A percentile compares a stretch with the other conserved stretches of the same genome.
These are phyloP conservation scores for Biscogniauxia mediterranea DNA, from an alignment of 2,329 filamentous ascomycete genomes.

Conservation along the genomic window DNA sequence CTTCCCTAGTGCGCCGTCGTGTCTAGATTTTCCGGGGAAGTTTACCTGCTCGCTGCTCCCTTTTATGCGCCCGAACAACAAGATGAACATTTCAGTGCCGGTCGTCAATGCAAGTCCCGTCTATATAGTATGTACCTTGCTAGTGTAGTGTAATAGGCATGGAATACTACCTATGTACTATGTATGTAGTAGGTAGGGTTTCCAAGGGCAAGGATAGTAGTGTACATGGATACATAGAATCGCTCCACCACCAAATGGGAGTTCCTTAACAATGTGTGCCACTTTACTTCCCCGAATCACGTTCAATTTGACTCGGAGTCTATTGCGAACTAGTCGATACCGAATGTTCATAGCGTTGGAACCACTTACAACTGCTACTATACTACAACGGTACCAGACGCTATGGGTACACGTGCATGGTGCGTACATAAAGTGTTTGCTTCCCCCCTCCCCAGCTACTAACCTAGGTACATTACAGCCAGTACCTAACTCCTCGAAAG, in stretches of 20 bases:
- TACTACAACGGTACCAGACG: too few species aligned
- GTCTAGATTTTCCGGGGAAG: neutral
- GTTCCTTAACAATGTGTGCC: neutral
- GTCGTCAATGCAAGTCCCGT: neutral
- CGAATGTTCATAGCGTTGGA: neutral
- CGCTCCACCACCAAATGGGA: neutral
- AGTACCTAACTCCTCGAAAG: neutral
- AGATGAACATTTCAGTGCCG: neutral
- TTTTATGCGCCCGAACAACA: neutral
- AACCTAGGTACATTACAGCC: too few species aligned
- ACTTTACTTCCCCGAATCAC: neutral
- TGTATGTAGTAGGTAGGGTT: too few species aligned
- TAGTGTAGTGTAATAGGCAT: too few species aligned
- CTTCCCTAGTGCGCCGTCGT: too few species aligned
- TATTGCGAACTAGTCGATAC: neutral
- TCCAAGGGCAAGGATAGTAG: too few species aligned
- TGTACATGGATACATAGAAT: neutral
- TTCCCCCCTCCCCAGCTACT: neutral
- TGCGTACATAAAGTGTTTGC: neutral
- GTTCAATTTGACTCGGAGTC: neutral
- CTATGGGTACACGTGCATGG: neutral
- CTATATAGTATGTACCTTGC: too few species aligned
- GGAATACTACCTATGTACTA: too few species aligned
- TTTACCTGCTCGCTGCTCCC: neutral
- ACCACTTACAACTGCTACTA: neutral